Conservation (phyloP, 208 protist species). For the Trypanosoma theileri region DNA sequence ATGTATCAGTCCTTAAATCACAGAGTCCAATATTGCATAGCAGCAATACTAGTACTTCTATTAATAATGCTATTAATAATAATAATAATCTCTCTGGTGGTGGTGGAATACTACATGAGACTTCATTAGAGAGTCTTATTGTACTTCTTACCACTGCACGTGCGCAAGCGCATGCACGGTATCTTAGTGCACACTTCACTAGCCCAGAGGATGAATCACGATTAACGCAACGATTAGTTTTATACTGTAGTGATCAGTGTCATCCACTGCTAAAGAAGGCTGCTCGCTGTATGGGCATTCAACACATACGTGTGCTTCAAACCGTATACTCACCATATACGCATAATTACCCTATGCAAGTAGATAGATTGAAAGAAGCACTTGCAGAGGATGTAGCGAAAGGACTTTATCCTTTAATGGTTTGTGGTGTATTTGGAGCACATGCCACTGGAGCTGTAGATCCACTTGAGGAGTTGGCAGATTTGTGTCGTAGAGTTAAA, state of each 20-base stretch:
- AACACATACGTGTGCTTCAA: conserved; percentile 55
- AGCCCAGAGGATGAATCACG: conserved; percentile 25
- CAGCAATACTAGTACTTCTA: background rate
- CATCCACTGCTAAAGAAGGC: conserved; percentile 45
- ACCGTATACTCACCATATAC: conserved; percentile 32
- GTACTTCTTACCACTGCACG: conserved; percentile 50
- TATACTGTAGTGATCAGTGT: conserved; percentile 76
- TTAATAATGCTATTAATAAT: background rate
- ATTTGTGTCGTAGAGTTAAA: conserved; percentile 49
- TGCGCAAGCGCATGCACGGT: conserved; percentile 50
- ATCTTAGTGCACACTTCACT: conserved; percentile 25
- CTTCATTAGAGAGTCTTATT: conserved; percentile 52
- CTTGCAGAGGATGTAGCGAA: conserved; percentile 65
- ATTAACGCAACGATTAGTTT: conserved; percentile 33
- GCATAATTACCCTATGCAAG: conserved; percentile 48
- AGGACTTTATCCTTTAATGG: conserved; percentile 61
- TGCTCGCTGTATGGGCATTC: conserved; percentile 58
- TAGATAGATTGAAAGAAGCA: conserved; percentile 42
- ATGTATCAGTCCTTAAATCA: background rate
- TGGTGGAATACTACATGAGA: conserved; percentile 51
- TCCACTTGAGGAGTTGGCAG: conserved; percentile 39
- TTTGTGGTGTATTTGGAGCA: conserved; percentile 59
- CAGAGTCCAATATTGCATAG: background rate
- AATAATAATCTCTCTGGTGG: conserved; percentile 18
- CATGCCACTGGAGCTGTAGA: conserved; percentile 56